These are phyloP conservation scores for Exophiala bonariae DNA, from an alignment of 2,329 filamentous ascomycete genomes.

Conservation along the genomic window DNA sequence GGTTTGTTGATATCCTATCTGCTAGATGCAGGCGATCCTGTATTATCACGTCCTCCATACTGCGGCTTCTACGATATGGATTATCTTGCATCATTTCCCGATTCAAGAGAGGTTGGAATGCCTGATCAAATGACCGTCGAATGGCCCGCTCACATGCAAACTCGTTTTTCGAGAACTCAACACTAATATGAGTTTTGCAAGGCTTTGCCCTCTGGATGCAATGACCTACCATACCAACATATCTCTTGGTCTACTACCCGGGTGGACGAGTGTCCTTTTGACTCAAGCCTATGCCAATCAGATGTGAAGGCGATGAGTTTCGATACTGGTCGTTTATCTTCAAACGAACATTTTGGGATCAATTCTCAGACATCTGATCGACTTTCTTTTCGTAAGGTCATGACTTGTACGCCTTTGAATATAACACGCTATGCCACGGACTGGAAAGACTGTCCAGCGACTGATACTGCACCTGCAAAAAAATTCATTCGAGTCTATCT, in stretches of 20 bases:
- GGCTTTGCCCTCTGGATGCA: conserved; percentile 1
- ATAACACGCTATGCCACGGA: conserved; percentile 3
- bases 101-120: not conserved
- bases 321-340: conserved; percentile 15
- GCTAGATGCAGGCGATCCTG: conserved; percentile 4
- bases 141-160: conserved; percentile 4
- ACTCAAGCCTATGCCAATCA: conserved; percentile 2
- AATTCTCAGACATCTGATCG: conserved; percentile 7
- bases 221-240: not conserved
- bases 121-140: conserved; percentile 1
- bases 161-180: conserved; percentile 4
- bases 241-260: conserved; percentile 1
- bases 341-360: conserved; percentile 11
- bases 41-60: conserved; percentile 6
- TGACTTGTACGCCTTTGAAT: conserved; percentile 11
- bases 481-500: conserved; percentile 4
- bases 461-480: conserved; percentile 1
- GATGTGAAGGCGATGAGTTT: no score
- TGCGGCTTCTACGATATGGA: conserved; percentile 4
- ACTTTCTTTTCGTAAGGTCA: conserved; percentile 6
- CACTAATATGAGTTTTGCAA: conserved; percentile 13
- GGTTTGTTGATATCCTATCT: conserved; percentile 10
- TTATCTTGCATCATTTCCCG: conserved; percentile 1
- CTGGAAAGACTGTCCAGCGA: conserved; percentile 7
- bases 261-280: conserved; percentile 6